Evolutionary conservation across 2,329 filamentous ascomycete genomes (phyloP), one percentile per base, ranked within the genome.

Genomic region (Cercospora sp.): DNA sequence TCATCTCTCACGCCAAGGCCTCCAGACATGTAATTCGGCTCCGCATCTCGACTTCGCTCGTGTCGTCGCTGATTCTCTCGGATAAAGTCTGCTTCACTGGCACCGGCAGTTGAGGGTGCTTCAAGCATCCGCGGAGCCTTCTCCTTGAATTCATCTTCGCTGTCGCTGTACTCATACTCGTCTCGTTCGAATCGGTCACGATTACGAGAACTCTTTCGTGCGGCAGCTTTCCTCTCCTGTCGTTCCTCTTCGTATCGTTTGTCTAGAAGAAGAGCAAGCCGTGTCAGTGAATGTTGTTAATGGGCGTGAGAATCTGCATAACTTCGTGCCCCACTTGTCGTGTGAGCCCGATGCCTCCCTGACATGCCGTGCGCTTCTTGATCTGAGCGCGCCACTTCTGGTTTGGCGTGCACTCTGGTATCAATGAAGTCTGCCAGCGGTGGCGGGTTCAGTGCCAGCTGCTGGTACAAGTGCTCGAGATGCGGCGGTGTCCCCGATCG

Each of bases 151-250:
- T 78, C 76, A 61, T 78, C 74, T 61, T 76, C 76, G 66, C 76
- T 76, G 55, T 79, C 75, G n/a, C 74, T 75, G 34, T 77, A 73
- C 45, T 71, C 69, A 68, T 76, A 80, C 65, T 80, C 78, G 66
- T 79, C 77, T 24, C 71, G 67, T 5, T 78, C 76, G 21, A 71
- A 67, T 60, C 77, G 69, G 26, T 76, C 74, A 63, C 71, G 72
- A 43, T 73, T 71, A 21, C 75, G 75, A 26, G 74, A 71, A 55
- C 72, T 71, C n/a, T 70, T 68, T 13, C 72, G 70, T 26, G 73
- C 71, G 16, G 68, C 70, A 37, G 72, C 70, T 62, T 74, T 76
- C 28, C 62, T 58, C 24, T 65, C 62, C 32, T 40, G 57, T 16
- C 73, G 74, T 43, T 77, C 74, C 70, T 77, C 75, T 66, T 76